Conservation (phyloP, 768 basidiomycete species). For the Daedaleopsis sinensis region DNA sequence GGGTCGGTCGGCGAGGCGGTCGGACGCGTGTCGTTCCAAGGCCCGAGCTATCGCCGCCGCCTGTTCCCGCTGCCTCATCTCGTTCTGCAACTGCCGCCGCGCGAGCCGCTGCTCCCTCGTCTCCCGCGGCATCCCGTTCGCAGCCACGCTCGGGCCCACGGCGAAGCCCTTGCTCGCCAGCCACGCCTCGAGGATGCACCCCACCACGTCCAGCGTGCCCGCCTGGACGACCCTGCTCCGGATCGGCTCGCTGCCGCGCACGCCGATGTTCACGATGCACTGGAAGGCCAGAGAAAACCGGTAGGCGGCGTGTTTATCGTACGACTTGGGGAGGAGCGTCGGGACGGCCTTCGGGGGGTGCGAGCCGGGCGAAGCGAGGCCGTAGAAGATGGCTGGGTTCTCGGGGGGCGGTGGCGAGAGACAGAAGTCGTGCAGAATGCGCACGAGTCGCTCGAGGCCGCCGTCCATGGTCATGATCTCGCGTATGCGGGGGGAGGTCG, state of each 20-base stretch:
- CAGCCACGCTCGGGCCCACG: constrained; percentile 78
- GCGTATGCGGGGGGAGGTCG: constrained; percentile 95
- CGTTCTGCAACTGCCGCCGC: constrained; percentile 56
- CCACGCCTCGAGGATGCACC: constrained; percentile 93
- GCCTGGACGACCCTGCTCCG: constrained; percentile 92
- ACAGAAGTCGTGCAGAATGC: constrained; percentile 89
- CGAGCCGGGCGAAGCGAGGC: constrained; percentile 67
- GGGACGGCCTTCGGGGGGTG: constrained; percentile 59
- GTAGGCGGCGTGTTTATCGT: constrained; percentile 85
- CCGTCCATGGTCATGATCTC: constrained; percentile 99
- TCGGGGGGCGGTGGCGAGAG: constrained; percentile 81
- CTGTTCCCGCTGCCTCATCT: constrained; percentile 63
- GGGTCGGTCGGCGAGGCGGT: background rate
- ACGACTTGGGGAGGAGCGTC: constrained; percentile 66
- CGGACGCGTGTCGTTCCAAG: constrained; percentile 48
- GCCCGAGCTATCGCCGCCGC: constrained; percentile 60
- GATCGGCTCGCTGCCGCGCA: constrained; percentile 91
- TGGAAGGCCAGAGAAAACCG: constrained; percentile 94
- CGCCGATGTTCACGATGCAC: constrained; percentile 96
- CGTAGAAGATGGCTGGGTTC: constrained; percentile 75
- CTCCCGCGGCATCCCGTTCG: constrained; percentile 74
- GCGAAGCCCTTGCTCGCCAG: constrained; percentile 86
- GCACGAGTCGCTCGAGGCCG: constrained; percentile 92
- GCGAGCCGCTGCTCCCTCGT: constrained; percentile 73
- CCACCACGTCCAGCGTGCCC: constrained; percentile 91